phyloP scores from a whole-genome alignment of 2,329 filamentous ascomycete species.

The Pseudogymnoascus destructans region DNA sequence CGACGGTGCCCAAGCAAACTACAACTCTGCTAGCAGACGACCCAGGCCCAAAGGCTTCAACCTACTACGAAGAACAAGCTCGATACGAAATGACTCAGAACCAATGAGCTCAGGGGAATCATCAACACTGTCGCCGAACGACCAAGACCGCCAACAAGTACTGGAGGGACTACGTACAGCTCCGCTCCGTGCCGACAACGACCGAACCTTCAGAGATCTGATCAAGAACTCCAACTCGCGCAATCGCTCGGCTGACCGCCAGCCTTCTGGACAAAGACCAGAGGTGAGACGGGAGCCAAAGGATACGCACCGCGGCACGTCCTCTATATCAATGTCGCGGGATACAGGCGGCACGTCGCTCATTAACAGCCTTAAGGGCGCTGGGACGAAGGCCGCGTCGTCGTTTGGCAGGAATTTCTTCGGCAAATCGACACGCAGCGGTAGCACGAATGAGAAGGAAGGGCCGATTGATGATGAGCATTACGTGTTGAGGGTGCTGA shows the following conservation, averaged over 20 bases:
- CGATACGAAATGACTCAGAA: slow-evolving; percentile 31
- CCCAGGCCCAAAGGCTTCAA: slow-evolving; percentile 25
- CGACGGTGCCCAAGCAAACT: slow-evolving; percentile 7
- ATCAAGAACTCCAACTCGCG: slow-evolving; percentile 47
- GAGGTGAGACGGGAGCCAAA: slow-evolving; percentile 26
- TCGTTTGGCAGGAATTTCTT: slow-evolving; percentile 75
- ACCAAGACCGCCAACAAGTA: slow-evolving; percentile 26
- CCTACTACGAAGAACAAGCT: slow-evolving; percentile 30
- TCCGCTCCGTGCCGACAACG: slow-evolving; percentile 42
- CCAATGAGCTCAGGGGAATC: slow-evolving; percentile 16
- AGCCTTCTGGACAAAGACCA: slow-evolving; percentile 31
- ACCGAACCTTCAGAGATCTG: slow-evolving; percentile 55
- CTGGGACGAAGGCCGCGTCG: slow-evolving; percentile 61
- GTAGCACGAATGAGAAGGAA: slow-evolving; percentile 57
- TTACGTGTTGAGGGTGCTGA: slow-evolving; percentile 75
- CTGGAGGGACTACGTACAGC: slow-evolving; percentile 36
- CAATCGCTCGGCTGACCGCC: slow-evolving; percentile 62
- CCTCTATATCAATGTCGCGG: slow-evolving; percentile 36
- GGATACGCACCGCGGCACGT: slow-evolving; percentile 32
- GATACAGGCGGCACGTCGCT: slow-evolving; percentile 50
- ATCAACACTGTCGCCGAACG: slow-evolving; percentile 14
- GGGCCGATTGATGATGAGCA: slow-evolving; percentile 62
- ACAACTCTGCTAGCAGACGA: slow-evolving; percentile 18
- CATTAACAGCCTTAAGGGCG: slow-evolving; percentile 60
- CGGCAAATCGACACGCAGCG: slow-evolving; percentile 59